phyloP scores from a whole-genome alignment of 1,284 basidiomycete species.

The Fomitiporia mediterranea region DNA sequence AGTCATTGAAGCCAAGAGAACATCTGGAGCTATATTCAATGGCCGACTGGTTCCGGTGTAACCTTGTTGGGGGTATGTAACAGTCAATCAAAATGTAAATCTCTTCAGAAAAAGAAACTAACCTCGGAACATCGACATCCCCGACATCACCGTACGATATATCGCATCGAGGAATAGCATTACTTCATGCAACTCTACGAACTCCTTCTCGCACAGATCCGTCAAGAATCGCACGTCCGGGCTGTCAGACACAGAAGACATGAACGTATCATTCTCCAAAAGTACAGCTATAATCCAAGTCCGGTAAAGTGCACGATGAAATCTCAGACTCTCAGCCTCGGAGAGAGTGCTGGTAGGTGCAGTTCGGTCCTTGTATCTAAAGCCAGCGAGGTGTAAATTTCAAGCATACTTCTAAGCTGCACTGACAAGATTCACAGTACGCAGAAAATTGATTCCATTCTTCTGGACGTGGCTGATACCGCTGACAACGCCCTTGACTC shows the following conservation, averaged over 20 bases:
- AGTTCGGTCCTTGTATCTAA: constrained; percentile 12
- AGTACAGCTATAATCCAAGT: constrained; percentile 2
- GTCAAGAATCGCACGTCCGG: background rate
- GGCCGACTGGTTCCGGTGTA: too few species aligned
- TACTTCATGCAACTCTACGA: constrained; percentile 1
- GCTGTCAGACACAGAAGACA: background rate
- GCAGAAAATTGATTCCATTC: constrained; percentile 13
- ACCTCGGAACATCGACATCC: background rate
- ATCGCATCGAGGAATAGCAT: constrained; percentile 9
- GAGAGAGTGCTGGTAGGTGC: background rate
- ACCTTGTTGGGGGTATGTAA: too few species aligned
- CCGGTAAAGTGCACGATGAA: constrained; percentile 14
- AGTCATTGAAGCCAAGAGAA: too few species aligned
- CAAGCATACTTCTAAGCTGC: too few species aligned
- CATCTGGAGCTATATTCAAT: background rate
- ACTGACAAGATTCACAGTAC: constrained; percentile 4
- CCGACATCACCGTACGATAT: background rate
- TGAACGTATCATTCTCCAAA: background rate
- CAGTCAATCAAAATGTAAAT: too few species aligned
- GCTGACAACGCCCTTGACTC: constrained; percentile 6
- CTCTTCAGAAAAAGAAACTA: background rate
- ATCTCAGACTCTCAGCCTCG: constrained; percentile 10
- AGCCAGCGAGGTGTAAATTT: too few species aligned
- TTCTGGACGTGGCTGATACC: background rate
- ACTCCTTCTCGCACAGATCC: background rate